phyloP scores from a whole-genome alignment of 441 rosid genomes.

The Hypseocharis bilobata region DNA sequence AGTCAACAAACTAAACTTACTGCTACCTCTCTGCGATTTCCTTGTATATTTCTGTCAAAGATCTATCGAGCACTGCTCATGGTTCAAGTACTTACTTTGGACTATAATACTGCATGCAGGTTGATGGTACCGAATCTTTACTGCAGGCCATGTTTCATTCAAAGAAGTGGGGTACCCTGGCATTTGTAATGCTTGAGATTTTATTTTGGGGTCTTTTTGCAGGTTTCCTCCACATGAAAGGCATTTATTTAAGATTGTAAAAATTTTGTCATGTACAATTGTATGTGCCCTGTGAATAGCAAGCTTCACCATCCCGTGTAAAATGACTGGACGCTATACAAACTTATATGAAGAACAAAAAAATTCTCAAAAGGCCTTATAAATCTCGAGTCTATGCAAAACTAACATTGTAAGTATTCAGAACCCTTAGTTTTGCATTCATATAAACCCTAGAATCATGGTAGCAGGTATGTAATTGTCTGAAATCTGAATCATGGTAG shows the following conservation, averaged over 20 bases:
- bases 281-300: not conserved
- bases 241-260: slow-evolving; percentile 35
- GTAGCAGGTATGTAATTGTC: not conserved
- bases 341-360: too few species aligned
- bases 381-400: not conserved
- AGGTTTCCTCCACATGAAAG: slow-evolving; percentile 39
- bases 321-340: too few species aligned
- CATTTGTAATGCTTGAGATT: slow-evolving; percentile 42
- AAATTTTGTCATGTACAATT: not conserved
- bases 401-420: not conserved
- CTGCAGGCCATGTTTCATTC: slow-evolving; percentile 34
- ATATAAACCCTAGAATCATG: too few species aligned
- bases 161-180: slow-evolving; percentile 43
- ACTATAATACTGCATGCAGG: slow-evolving; percentile 28
- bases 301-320: too few species aligned
- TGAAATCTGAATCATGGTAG: too few species aligned
- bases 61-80: not conserved
- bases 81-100: slow-evolving; percentile 3
- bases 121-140: slow-evolving; percentile 31
- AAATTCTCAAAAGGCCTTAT: not conserved
- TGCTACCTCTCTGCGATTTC: not conserved
- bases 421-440: too few species aligned
- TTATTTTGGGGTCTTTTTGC: slow-evolving; percentile 46
- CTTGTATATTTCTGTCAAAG: not conserved
- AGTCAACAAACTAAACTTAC: not conserved